Conservation (phyloP, 2,329 filamentous ascomycete species). For the Lecanicillium sp. region DNA sequence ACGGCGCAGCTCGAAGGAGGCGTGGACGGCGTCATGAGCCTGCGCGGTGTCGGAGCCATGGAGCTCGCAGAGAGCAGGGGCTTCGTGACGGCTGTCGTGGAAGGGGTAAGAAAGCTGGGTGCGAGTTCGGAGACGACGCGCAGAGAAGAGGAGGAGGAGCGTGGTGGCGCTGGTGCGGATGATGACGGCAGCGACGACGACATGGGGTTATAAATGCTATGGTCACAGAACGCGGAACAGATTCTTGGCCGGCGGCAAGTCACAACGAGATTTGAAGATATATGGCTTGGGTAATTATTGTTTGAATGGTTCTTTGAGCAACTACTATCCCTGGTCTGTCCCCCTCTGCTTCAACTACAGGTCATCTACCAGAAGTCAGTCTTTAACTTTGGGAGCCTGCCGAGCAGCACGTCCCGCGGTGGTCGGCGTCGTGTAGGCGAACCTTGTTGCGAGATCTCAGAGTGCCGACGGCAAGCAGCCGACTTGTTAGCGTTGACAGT, state of each 20-base stretch:
- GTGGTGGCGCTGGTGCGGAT: slow-evolving; percentile 52
- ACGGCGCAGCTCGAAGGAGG: slow-evolving; percentile 65
- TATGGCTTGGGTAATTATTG: no score
- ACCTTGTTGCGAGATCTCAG: no score
- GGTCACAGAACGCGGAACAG: not conserved
- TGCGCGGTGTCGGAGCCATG: slow-evolving; percentile 80
- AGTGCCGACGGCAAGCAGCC: no score
- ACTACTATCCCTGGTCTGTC: no score
- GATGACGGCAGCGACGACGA: slow-evolving; percentile 53
- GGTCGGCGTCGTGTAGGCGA: no score
- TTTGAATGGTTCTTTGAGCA: no score
- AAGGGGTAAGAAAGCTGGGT: slow-evolving; percentile 79
- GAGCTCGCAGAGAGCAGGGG: slow-evolving; percentile 82
- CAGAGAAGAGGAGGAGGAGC: slow-evolving; percentile 69
- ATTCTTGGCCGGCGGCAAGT: not conserved
- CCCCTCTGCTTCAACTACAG: no score
- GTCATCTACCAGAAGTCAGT: not conserved
- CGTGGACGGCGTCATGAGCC: slow-evolving; percentile 62
- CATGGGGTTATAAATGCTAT: slow-evolving; percentile 34
- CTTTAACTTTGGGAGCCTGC: not conserved
- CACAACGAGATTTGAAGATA: not conserved
- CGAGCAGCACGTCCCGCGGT: not conserved
- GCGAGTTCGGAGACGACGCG: slow-evolving; percentile 71
- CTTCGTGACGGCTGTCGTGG: slow-evolving; percentile 80
- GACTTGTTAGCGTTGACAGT: no score